Evolutionary conservation across 2,329 filamentous ascomycete genomes (phyloP), one percentile per base, ranked within the genome.

Genomic region (Colletotrichum paranaense): DNA sequence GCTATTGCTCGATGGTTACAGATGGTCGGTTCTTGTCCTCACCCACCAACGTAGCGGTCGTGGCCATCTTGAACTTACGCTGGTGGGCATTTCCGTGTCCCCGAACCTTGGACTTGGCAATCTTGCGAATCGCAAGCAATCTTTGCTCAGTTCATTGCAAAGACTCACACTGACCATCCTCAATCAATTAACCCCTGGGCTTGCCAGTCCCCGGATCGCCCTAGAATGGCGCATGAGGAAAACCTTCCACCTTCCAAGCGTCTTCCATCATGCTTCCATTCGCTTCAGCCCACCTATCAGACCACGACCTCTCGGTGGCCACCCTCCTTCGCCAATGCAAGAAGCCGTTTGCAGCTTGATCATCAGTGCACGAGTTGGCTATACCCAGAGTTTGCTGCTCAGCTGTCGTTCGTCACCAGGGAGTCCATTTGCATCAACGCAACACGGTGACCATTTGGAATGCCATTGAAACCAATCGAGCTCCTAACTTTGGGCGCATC

Each of bases 191-290:
- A 62, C 42, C 69, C 66, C 35, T 62, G 60, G 49, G 28, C 67
- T 60, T 71, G 60, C 57, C 67, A 66, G 60, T 46, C 70, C 60
- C 67, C 67, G 60, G 67, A 70, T 71, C 71, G 32, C 46, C 60
- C 60, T 59, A 46, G 52, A 38, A 26, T 46, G 32, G 62, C 71
- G 49, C 49, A 46, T 28, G 35, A 73, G 56, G 60, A 56, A 62
- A 62, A 38, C 46, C 67, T 35, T 35, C 32, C 32, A 35, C 32
- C 32, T 73, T 71, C 67, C 46, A 70, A 62, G 11, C 28, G 55
- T 9, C 67, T 73, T 71, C 71, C 60, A 71, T 62, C 46, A 58
- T 38, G 49, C 67, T 65, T 71, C 67, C 35, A 66, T 28, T 58
- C 49, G 62, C 60, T 66, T 42, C 56, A 57, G 62, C 12, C 60